These are phyloP conservation scores for Glaciozyma martinii DNA, from an alignment of 768 basidiomycete species.

Conservation along the genomic window DNA sequence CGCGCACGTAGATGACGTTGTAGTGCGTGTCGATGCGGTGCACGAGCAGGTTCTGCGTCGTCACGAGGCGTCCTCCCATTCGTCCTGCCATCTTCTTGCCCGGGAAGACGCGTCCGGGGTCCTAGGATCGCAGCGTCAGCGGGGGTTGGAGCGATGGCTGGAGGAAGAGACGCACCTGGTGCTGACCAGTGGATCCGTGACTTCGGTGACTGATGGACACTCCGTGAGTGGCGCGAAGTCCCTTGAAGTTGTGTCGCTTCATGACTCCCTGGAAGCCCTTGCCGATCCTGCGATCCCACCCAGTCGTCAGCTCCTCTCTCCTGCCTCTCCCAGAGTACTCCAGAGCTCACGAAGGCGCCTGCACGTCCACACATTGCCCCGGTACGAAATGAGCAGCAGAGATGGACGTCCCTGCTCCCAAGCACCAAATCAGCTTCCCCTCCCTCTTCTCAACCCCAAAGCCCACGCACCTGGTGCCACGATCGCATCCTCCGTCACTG, in stretches of 20 bases:
- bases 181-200: constrained; percentile 84
- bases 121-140: constrained; percentile 46
- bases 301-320: not conserved
- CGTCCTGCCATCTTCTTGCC: constrained; percentile 98
- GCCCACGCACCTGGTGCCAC: constrained; percentile 63
- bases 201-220: constrained; percentile 89
- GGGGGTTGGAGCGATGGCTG: not conserved
- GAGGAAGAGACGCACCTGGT: constrained; percentile 56
- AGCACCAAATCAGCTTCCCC: not conserved
- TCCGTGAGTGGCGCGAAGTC: constrained; percentile 88
- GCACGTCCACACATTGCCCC: constrained; percentile 87
- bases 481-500: constrained; percentile 78
- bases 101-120: constrained; percentile 90
- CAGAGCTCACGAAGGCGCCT: constrained; percentile 76
- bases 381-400: constrained; percentile 94
- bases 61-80: constrained; percentile 72
- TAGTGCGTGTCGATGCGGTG: constrained; percentile 76
- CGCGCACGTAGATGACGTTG: constrained; percentile 81
- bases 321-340: not conserved
- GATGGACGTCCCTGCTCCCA: constrained; percentile 62
- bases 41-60: constrained; percentile 79
- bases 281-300: constrained; percentile 57
- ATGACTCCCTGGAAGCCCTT: constrained; percentile 96
- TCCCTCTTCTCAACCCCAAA: not conserved
- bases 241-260: constrained; percentile 92